phyloP scores from a whole-genome alignment of 2,329 filamentous ascomycete species.

The Colletotrichum orbiculare region DNA sequence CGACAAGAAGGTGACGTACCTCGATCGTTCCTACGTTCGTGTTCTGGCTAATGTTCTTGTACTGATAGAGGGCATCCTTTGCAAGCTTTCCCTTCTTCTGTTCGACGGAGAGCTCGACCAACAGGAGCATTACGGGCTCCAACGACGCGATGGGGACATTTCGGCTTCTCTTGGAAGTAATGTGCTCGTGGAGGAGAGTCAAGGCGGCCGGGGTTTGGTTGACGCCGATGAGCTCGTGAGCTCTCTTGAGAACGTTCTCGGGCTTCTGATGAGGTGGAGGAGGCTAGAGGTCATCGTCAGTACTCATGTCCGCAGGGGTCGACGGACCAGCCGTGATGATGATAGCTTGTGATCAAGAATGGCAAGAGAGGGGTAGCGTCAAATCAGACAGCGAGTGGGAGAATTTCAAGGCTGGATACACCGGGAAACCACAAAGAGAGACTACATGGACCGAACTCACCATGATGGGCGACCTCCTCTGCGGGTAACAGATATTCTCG shows the following conservation, averaged over 20 bases:
- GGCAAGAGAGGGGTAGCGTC: constrained; percentile 48
- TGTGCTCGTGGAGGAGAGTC: constrained; percentile 97
- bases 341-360: constrained; percentile 68
- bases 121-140: constrained; percentile 97
- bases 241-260: constrained; percentile 98
- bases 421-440: not conserved
- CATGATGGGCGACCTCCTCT: constrained; percentile 61
- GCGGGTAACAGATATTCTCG: constrained; percentile 49
- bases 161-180: constrained; percentile 96
- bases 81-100: constrained; percentile 98
- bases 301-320: constrained; percentile 37
- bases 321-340: constrained; percentile 9
- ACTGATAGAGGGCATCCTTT: constrained; percentile 99
- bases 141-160: constrained; percentile 96
- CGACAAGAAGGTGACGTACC: constrained; percentile 57
- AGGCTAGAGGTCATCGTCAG: constrained; percentile 67
- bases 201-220: constrained; percentile 92
- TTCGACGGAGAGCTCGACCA: constrained; percentile 96
- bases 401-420: constrained; percentile 13
- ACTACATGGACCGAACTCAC: constrained; percentile 35
- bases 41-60: constrained; percentile 99
- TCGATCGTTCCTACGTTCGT: constrained; percentile 98
- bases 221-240: constrained; percentile 98
- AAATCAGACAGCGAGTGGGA: constrained; percentile 15
- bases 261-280: constrained; percentile 97